Percentiles rank a stretch among this genome's conserved stretches.
These are phyloP conservation scores for Pyricularia pennisetigena DNA, from an alignment of 2,329 filamentous ascomycete species.

Conservation along the genomic window DNA sequence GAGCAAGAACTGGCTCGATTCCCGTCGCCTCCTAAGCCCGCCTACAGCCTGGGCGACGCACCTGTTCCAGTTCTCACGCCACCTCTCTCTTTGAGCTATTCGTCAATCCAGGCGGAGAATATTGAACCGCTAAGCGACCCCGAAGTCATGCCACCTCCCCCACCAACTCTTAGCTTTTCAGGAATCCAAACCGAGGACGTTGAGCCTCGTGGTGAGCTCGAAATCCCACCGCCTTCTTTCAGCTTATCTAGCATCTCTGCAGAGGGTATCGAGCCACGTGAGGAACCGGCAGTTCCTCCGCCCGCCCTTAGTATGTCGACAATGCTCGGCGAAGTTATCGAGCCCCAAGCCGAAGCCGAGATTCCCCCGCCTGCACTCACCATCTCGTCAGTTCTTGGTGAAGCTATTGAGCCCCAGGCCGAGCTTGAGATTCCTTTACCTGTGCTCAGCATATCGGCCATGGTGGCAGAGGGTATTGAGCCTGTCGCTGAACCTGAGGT, in stretches of 20 bases:
- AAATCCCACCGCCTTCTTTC: constrained; percentile 7
- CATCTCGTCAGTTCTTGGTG: constrained; percentile 12
- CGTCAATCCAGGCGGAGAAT: constrained; percentile 31
- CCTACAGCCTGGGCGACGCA: constrained; percentile 14
- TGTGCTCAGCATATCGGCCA: constrained; percentile 7
- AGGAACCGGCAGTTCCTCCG: constrained; percentile 6
- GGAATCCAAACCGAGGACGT: constrained; percentile 16
- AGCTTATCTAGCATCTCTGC: constrained; percentile 11
- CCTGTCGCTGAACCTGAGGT: constrained; percentile 5
- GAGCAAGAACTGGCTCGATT: constrained; percentile 43
- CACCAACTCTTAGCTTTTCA: constrained; percentile 21
- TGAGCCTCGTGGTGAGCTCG: constrained; percentile 7
- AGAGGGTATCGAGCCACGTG: constrained; percentile 16
- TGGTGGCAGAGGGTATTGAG: constrained; percentile 12
- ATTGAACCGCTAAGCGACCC: constrained; percentile 31
- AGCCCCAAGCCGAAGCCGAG: constrained; percentile 28
- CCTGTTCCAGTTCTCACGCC: constrained; percentile 17
- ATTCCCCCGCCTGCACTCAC: constrained; percentile 9
- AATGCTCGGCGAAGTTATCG: constrained; percentile 23
- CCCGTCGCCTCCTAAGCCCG: constrained; percentile 40
- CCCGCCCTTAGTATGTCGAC: constrained; percentile 22
- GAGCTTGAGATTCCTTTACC: constrained; percentile 7
- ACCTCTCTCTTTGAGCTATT: constrained; percentile 29
- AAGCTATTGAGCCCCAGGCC: constrained; percentile 15
- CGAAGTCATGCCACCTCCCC: constrained; percentile 18